Evolutionary conservation across 2,329 filamentous ascomycete species (phyloP).

Genomic region (Ophioceras dolichostomum): DNA sequence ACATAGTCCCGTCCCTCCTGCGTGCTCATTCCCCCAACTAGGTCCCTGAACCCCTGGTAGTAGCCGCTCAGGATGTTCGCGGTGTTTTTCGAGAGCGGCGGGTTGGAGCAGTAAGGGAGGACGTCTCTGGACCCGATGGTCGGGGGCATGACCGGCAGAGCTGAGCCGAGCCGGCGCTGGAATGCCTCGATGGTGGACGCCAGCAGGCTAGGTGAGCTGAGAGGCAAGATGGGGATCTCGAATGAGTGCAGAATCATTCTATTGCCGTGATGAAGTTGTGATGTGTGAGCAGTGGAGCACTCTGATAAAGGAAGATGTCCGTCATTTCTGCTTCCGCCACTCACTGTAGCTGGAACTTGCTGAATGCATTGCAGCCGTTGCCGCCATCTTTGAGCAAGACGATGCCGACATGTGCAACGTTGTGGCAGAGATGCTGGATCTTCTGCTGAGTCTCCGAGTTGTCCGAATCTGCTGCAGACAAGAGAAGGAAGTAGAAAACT

Average conservation of each 20-base stretch:
- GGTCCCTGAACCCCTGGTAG: constrained; percentile 15
- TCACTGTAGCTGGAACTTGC: constrained; percentile 33
- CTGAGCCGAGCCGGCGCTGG: constrained; percentile 15
- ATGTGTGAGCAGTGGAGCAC: too few species aligned
- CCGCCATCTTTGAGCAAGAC: constrained; percentile 26
- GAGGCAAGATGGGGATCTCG: constrained; percentile 28
- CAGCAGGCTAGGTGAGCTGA: constrained; percentile 22
- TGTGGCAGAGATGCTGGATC: constrained; percentile 25
- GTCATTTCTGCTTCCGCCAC: too few species aligned
- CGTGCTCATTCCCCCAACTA: constrained; percentile 13
- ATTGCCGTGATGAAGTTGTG: too few species aligned
- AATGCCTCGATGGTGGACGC: constrained; percentile 24
- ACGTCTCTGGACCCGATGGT: constrained; percentile 9
- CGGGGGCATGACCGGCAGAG: too few species aligned
- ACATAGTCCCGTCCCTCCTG: constrained; percentile 11
- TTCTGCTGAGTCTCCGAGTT: constrained; percentile 16
- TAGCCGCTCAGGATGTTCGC: constrained; percentile 20
- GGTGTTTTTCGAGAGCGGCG: constrained; percentile 12
- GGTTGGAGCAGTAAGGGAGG: constrained; percentile 20
- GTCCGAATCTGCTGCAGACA: constrained; percentile 24
- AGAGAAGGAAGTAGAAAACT: constrained; percentile 24
- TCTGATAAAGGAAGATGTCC: too few species aligned
- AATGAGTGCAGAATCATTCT: too few species aligned
- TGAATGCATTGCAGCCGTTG: constrained; percentile 15
- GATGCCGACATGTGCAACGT: constrained; percentile 25